Base-by-base conservation (phyloP, 192 early-diverging fungal species). In the Coemansia sp. region DNA sequence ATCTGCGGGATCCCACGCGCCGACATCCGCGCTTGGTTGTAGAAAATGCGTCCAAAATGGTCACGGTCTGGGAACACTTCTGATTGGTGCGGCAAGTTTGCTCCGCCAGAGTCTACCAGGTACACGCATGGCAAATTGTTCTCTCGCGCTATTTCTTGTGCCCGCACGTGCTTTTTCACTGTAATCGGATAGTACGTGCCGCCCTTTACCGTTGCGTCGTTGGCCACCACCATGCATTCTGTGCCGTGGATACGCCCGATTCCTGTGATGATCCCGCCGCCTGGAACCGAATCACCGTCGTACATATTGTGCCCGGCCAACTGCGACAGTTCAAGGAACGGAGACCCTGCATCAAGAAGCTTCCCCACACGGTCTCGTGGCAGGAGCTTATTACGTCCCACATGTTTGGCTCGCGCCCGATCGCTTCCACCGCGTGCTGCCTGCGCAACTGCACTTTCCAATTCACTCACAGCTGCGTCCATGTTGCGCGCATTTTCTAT, bases 161-260 rank as follows among this genome's bases (percentile, higher is more conserved):
- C 96, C 19, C 96, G 87, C 64, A 98, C 77, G 73, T 98, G 96
- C 86, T 98, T 98, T 84, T 96, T 96, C 52, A 97, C 96, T 53
- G 91, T 89, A 54, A 91, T 88, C 38, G 96, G 96, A 66, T 94
- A 98, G 82, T 98, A 98, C 47, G 94, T 91, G 59, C 96, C 96
- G 69, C 96, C 96, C 83, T 98, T 98, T 58, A 98, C 96, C 1
- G 96, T 98, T 2, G 94, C 90, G 75, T 98, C 94, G 79, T 98
- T 98, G 15, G 96, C 94, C 21, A 98, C 92, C 56, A 98, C 88
- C 86, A 98, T 90, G 82, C 96, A 97, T 78, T 96, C 93, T 22
- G 93, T 85, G 19, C 93, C 94, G 79, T 85, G 87, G 23, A 98
- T 88, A 11, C 93, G 85, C 25, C 96, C 96, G 73, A 98, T 93